Percentiles rank a stretch among this genome's conserved stretches.
phyloP scores from a whole-genome alignment of 2,329 filamentous ascomycete genomes.

The Epichloe elymi region DNA sequence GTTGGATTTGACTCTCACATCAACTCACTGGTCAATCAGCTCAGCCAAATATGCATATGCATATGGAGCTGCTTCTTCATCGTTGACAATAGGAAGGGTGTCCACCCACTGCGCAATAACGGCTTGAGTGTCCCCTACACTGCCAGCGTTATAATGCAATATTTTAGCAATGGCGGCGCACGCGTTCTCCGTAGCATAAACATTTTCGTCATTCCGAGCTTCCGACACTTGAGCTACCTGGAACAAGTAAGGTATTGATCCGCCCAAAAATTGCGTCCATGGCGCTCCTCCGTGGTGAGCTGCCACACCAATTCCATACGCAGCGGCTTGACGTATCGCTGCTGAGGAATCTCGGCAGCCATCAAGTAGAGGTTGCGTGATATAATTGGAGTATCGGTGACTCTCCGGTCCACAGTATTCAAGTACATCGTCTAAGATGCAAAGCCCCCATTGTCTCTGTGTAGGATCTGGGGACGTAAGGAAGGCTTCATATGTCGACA shows the following conservation, averaged over 20 bases:
- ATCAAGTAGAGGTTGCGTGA: constrained; percentile 73
- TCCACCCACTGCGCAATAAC: constrained; percentile 78
- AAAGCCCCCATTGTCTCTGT: constrained; percentile 96
- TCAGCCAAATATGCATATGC: constrained; percentile 87
- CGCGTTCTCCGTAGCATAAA: constrained; percentile 95
- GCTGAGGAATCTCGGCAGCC: constrained; percentile 78
- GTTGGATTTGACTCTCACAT: not conserved
- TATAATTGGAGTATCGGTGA: constrained; percentile 73
- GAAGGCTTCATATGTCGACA: constrained; percentile 76
- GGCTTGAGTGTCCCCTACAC: constrained; percentile 62
- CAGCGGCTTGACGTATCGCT: constrained; percentile 87
- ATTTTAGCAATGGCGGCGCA: constrained; percentile 96
- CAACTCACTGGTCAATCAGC: constrained; percentile 86
- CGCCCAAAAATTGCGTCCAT: constrained; percentile 80
- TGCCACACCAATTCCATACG: constrained; percentile 90
- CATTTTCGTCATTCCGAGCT: constrained; percentile 79
- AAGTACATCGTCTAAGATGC: constrained; percentile 95
- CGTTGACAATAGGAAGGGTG: constrained; percentile 82
- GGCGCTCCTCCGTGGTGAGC: constrained; percentile 79
- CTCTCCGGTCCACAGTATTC: constrained; percentile 91
- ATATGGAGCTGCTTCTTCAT: constrained; percentile 94
- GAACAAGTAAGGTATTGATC: constrained; percentile 70
- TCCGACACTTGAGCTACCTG: constrained; percentile 70
- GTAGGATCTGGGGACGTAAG: constrained; percentile 71
- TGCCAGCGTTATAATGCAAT: constrained; percentile 71